A percentile compares a stretch with the other conserved stretches of the same genome.
phyloP scores from a whole-genome alignment of 2,329 filamentous ascomycete genomes.

The Pseudogymnoascus sp. region DNA sequence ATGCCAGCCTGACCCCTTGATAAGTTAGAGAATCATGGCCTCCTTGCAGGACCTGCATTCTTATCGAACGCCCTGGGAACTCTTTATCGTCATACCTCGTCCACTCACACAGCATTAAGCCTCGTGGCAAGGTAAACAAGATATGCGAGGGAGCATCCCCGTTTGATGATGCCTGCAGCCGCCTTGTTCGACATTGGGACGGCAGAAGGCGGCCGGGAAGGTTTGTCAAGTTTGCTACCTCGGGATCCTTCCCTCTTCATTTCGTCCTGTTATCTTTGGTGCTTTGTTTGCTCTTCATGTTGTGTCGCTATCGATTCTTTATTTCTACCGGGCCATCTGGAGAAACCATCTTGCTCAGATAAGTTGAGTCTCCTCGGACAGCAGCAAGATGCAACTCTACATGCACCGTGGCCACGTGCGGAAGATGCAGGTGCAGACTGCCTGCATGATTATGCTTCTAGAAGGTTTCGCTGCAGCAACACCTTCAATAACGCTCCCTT shows the following conservation, averaged over 20 bases:
- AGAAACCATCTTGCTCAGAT: not conserved
- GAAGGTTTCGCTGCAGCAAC: constrained; percentile 22
- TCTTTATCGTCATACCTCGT: not conserved
- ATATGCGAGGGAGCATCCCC: constrained; percentile 1
- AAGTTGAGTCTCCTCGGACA: not conserved
- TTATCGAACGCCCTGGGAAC: not conserved
- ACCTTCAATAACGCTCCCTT: constrained; percentile 52
- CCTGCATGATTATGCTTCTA: constrained; percentile 2
- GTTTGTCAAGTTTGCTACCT: not conserved
- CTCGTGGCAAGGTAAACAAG: constrained; percentile 1
- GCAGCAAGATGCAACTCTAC: not conserved
- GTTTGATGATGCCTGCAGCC: constrained; percentile 3
- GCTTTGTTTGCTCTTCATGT: not conserved
- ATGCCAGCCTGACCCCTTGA: not conserved
- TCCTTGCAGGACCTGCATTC: not conserved
- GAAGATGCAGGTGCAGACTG: not conserved
- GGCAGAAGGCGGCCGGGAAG: not conserved
- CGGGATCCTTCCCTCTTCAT: not conserved
- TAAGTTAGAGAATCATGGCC: not conserved
- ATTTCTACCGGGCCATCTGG: constrained; percentile 5
- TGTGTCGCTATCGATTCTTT: not conserved
- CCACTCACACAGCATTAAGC: not conserved
- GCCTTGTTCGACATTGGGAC: constrained; percentile 1
- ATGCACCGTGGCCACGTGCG: not conserved
- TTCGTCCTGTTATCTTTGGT: constrained; percentile 1